Conservation (phyloP, 495 filamentous ascomycete genomes). For the Penicillium atrosanguineum region DNA sequence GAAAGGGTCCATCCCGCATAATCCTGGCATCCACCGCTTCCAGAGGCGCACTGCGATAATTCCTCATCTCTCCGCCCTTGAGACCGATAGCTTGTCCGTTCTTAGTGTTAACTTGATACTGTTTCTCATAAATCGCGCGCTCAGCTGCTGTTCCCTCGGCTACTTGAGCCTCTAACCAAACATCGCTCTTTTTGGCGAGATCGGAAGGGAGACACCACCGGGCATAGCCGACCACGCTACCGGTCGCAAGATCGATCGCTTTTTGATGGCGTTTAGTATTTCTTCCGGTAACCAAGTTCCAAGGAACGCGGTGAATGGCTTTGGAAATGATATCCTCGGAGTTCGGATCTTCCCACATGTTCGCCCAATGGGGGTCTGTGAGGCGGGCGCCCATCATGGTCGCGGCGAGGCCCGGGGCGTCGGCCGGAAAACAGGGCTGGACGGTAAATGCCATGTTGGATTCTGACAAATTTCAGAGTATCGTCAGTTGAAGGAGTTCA, state of each 20-base stretch:
- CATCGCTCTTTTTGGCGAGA: constrained; percentile 1
- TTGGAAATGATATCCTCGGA: too few species aligned
- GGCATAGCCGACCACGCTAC: too few species aligned
- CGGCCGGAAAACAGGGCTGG: constrained; percentile 7
- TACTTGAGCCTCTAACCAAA: constrained; percentile 4
- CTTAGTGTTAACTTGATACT: neutral
- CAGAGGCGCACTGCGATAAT: too few species aligned
- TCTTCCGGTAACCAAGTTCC: too few species aligned
- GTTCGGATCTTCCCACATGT: neutral
- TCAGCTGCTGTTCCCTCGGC: neutral
- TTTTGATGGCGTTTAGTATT: too few species aligned
- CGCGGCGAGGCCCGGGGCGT: constrained; percentile 5
- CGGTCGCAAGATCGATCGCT: too few species aligned
- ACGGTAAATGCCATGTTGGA: neutral
- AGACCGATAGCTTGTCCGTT: too few species aligned
- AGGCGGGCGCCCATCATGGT: constrained; percentile 13
- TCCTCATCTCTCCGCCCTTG: too few species aligned
- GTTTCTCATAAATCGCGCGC: neutral
- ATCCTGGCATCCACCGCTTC: too few species aligned
- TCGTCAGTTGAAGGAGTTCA: neutral
- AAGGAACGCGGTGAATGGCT: too few species aligned
- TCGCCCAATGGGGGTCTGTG: constrained; percentile 12
- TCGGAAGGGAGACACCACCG: neutral
- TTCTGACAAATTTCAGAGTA: neutral
- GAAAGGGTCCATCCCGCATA: too few species aligned